A percentile compares a stretch with the other conserved stretches of the same genome.
phyloP scores from a whole-genome alignment of 139 green algal genomes.

The Coelastrella sp. region DNA sequence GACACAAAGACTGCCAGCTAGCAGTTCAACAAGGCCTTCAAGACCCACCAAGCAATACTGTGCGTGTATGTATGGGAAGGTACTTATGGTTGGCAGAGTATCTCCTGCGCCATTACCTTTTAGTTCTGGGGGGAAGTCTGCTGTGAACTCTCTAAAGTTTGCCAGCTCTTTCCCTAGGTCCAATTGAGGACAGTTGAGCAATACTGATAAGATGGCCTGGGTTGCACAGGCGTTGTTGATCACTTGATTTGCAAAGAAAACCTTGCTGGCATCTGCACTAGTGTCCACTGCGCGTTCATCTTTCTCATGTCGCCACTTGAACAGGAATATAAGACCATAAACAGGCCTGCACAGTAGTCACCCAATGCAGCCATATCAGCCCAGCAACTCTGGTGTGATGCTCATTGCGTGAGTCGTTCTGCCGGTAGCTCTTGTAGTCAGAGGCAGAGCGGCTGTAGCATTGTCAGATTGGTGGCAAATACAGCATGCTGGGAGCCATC shows the following conservation, averaged over 20 bases:
- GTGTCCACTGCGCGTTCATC: slow-evolving; percentile 64
- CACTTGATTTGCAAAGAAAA: slow-evolving; percentile 98
- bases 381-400: too few relatives aligned
- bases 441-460: too few relatives aligned
- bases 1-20: too few relatives aligned
- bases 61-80: too few relatives aligned
- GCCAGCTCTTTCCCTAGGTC: slow-evolving; percentile 79
- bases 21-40: too few relatives aligned
- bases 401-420: too few relatives aligned
- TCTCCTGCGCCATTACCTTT: too few relatives aligned
- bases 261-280: slow-evolving; percentile 56
- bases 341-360: slow-evolving; percentile 77
- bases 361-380: background rate
- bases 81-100: too few relatives aligned
- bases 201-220: slow-evolving; percentile 94
- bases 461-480: too few relatives aligned
- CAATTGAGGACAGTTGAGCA: slow-evolving; percentile 88
- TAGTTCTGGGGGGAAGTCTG: slow-evolving; percentile 82
- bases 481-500: too few relatives aligned
- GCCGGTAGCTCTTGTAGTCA: too few relatives aligned
- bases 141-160: slow-evolving; percentile 89
- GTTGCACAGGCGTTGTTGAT: slow-evolving; percentile 98
- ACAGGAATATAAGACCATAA: slow-evolving; percentile 98
- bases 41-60: too few relatives aligned
- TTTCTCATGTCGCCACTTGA: slow-evolving; percentile 94